Conservation (phyloP, 768 basidiomycete genomes). For the Russula abietina region DNA sequence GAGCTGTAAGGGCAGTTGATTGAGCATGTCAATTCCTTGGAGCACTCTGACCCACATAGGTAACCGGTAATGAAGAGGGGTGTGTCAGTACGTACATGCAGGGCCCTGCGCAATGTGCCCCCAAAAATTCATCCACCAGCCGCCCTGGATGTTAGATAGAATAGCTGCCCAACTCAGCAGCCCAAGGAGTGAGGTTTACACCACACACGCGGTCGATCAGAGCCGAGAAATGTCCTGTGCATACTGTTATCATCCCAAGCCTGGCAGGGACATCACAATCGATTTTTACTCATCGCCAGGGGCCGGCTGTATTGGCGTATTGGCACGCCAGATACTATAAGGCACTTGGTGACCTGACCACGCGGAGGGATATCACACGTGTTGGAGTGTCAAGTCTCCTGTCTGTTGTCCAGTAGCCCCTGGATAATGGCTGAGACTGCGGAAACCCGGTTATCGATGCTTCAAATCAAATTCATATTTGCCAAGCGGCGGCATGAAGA, state of each 20-base stretch:
- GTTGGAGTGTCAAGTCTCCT: conserved; percentile 7
- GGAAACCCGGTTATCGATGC: background rate
- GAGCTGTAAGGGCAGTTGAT: conserved; percentile 7
- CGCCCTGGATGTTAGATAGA: background rate
- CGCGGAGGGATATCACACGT: conserved; percentile 7
- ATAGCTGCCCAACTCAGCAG: too few relatives aligned
- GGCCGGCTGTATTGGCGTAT: background rate
- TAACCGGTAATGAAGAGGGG: conserved; percentile 17
- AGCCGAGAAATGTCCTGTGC: background rate
- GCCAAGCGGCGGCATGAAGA: conserved; percentile 2
- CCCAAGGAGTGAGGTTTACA: conserved; percentile 1
- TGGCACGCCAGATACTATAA: background rate
- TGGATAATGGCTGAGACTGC: conserved; percentile 1
- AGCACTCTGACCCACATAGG: conserved; percentile 11
- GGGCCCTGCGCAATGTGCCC: conserved; percentile 1
- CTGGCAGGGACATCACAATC: conserved; percentile 1
- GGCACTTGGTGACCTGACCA: background rate
- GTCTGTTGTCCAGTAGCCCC: conserved; percentile 15
- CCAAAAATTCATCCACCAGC: background rate
- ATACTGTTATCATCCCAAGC: background rate
- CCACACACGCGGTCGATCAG: conserved; percentile 13
- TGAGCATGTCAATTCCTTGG: conserved; percentile 4
- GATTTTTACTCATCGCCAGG: background rate
- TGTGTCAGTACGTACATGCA: conserved; percentile 8
- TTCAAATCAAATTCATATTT: conserved; percentile 1